phyloP scores from a whole-genome alignment of 768 basidiomycete species.

The Mycena pura region DNA sequence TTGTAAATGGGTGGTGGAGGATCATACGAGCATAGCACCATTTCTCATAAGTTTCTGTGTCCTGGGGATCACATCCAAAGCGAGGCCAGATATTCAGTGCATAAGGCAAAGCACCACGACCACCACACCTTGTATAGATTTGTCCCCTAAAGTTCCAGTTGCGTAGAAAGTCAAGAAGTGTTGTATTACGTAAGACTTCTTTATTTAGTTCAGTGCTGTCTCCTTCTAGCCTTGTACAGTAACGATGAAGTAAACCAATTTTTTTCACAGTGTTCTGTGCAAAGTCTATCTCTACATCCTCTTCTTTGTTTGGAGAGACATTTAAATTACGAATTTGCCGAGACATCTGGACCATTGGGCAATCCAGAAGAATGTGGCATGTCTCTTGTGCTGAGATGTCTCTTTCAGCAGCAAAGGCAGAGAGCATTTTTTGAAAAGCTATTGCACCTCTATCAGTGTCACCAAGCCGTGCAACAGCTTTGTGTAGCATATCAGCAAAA shows the following conservation, averaged over 20 bases:
- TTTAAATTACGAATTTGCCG: background rate
- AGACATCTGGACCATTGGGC: background rate
- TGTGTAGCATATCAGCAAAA: slow-evolving; percentile 5
- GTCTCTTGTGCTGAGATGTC: slow-evolving; percentile 18
- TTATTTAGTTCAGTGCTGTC: background rate
- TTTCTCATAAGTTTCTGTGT: slow-evolving; percentile 21
- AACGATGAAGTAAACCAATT: background rate
- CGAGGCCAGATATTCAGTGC: slow-evolving; percentile 10
- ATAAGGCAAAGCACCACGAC: background rate
- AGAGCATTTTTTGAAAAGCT: slow-evolving; percentile 15
- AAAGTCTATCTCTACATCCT: background rate
- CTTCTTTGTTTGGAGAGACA: background rate
- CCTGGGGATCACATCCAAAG: background rate
- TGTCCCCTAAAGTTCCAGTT: slow-evolving; percentile 10
- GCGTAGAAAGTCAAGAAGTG: slow-evolving; percentile 5
- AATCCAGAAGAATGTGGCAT: slow-evolving; percentile 12
- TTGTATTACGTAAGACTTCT: background rate
- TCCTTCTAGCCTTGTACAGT: too few relatives aligned
- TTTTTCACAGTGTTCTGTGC: background rate
- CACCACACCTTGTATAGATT: background rate
- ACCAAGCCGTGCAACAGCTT: slow-evolving; percentile 5
- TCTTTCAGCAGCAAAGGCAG: too few relatives aligned
- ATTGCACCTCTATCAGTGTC: slow-evolving; percentile 1
- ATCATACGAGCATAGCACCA: slow-evolving; percentile 22
- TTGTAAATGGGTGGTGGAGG: slow-evolving; percentile 16